A percentile compares a stretch with the other conserved stretches of the same genome.
Evolutionary conservation across 177 flowering plant genomes (phyloP).

Genomic region (Vitis hybrid): DNA sequence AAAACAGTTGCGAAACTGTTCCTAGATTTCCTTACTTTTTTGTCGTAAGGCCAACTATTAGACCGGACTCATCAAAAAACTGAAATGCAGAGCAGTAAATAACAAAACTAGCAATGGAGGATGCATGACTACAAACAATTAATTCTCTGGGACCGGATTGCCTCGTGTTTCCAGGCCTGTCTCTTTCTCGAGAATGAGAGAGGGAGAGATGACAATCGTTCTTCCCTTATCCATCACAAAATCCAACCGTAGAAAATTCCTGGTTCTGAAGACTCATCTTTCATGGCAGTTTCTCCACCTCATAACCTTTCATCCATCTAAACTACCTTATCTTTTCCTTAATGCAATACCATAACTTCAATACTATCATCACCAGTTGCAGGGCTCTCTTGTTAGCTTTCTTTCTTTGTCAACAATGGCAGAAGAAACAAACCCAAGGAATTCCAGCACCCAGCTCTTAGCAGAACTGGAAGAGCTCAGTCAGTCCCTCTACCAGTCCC

Average conservation of each 20-base stretch:
- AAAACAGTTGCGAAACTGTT: too few species aligned
- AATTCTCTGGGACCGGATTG: slow-evolving; percentile 18
- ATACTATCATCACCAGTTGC: neutral
- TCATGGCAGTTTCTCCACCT: slow-evolving; percentile 40
- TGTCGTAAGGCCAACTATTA: too few species aligned
- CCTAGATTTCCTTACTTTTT: too few species aligned
- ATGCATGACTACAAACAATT: neutral
- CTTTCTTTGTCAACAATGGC: slow-evolving; percentile 29
- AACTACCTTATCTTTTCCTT: slow-evolving; percentile 13
- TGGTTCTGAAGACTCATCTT: slow-evolving; percentile 25
- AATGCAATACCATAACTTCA: slow-evolving; percentile 5
- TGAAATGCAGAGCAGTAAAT: too few species aligned
- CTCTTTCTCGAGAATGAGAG: neutral
- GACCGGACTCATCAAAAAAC: too few species aligned
- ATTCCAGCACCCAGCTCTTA: slow-evolving; percentile 60
- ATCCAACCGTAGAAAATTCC: slow-evolving; percentile 12
- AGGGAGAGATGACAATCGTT: slow-evolving; percentile 12
- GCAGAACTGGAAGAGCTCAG: slow-evolving; percentile 76
- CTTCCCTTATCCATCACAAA: slow-evolving; percentile 31
- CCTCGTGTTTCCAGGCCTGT: slow-evolving; percentile 6
- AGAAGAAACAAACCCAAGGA: slow-evolving; percentile 31
- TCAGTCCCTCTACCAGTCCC: slow-evolving; percentile 70
- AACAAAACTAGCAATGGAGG: too few species aligned
- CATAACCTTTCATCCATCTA: slow-evolving; percentile 18
- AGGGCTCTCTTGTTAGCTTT: neutral